Percentiles rank a stretch among this genome's conserved stretches.
phyloP scores from a whole-genome alignment of 2,329 filamentous ascomycete genomes.

The Ceratocystis smalleyi region DNA sequence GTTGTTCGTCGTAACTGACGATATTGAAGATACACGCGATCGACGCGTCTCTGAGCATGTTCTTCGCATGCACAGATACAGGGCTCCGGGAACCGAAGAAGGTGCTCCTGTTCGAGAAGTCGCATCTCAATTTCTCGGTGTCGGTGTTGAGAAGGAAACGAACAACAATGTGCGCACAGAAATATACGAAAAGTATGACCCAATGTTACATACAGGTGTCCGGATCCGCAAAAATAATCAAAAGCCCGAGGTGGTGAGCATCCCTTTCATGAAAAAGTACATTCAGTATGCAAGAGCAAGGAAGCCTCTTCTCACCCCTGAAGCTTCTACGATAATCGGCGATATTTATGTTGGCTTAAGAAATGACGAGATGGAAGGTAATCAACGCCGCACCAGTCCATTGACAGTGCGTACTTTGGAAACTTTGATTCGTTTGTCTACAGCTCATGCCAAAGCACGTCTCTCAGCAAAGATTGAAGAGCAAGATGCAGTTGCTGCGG shows the following conservation, averaged over 20 bases:
- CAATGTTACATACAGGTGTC: conserved; percentile 88
- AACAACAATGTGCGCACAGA: conserved; percentile 63
- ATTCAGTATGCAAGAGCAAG: conserved; percentile 94
- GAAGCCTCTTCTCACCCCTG: conserved; percentile 79
- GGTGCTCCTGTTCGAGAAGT: conserved; percentile 88
- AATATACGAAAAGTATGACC: conserved; percentile 90
- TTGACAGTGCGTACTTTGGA: conserved; percentile 95
- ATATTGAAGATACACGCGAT: conserved; percentile 88
- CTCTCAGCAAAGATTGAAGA: conserved; percentile 80
- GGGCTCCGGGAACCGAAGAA: conserved; percentile 82
- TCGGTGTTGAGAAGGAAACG: conserved; percentile 65
- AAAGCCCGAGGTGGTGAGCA: conserved; percentile 77
- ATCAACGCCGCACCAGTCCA: conserved; percentile 81
- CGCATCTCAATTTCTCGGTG: conserved; percentile 65
- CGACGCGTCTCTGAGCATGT: conserved; percentile 91
- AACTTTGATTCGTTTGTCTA: conserved; percentile 93
- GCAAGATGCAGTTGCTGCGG: conserved; percentile 72
- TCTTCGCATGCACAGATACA: conserved; percentile 90
- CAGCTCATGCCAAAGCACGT: conserved; percentile 84
- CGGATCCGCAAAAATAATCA: conserved; percentile 61
- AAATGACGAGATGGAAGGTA: conserved; percentile 91
- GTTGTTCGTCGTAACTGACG: conserved; percentile 91
- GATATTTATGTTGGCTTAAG: conserved; percentile 80
- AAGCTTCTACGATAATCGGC: conserved; percentile 81
- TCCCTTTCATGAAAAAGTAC: conserved; percentile 98